Evolutionary conservation across 768 basidiomycete species (phyloP).

Genomic region (Lentinus brumalis): DNA sequence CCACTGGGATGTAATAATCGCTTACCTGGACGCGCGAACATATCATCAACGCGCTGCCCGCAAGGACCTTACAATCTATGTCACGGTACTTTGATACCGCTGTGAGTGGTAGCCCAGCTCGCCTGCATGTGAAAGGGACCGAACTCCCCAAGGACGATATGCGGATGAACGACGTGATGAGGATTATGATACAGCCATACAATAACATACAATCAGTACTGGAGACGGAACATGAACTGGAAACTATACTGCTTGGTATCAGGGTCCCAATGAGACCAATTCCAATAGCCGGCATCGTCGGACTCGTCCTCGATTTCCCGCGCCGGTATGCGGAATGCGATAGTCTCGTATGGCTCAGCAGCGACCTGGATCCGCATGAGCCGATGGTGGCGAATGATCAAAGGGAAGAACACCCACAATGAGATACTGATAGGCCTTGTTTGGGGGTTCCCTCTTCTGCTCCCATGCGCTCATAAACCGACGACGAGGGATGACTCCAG

Average conservation of each 20-base stretch:
- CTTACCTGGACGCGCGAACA: no score
- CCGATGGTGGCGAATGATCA: constrained; percentile 5
- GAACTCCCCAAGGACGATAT: no score
- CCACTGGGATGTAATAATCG: no score
- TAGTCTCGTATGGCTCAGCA: constrained; percentile 99
- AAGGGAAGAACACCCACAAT: constrained; percentile 62
- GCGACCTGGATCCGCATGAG: constrained; percentile 72
- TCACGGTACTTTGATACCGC: no score
- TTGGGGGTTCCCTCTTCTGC: constrained; percentile 92
- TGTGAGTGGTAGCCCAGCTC: no score
- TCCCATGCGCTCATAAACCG: constrained; percentile 99
- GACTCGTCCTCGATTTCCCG: constrained; percentile 96
- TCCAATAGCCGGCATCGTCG: constrained; percentile 88
- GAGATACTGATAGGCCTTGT: constrained; percentile 96
- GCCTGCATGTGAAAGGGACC: no score
- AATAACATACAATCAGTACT: constrained; percentile 31
- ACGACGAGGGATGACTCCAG: constrained; percentile 78
- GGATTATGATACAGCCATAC: constrained; percentile 12
- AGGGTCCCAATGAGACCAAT: constrained; percentile 99
- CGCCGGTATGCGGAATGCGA: constrained; percentile 98
- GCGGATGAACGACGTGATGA: background rate
- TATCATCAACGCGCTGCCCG: no score
- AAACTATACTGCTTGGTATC: constrained; percentile 98
- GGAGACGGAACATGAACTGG: constrained; percentile 91
- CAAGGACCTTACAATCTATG: no score